Conservation (phyloP, 192 early-diverging fungal species). For the Umbelopsis vinacea region DNA sequence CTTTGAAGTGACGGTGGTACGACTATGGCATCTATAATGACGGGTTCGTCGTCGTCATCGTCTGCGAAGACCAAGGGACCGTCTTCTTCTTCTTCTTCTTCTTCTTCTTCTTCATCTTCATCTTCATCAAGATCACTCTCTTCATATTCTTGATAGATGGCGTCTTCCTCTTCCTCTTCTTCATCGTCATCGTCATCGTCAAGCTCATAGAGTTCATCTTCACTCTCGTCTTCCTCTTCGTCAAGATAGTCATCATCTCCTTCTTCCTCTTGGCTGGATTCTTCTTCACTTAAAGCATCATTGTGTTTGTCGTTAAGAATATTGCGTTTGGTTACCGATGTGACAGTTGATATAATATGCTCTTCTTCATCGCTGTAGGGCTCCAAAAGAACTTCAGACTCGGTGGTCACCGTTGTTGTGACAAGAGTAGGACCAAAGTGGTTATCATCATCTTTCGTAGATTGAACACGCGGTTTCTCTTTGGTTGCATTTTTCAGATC, state of each 20-base stretch:
- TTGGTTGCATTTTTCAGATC: no score
- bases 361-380: background rate
- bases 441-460: no score
- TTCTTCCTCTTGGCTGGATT: background rate
- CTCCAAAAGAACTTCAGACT: constrained; percentile 2
- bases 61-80: background rate
- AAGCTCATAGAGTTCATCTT: background rate
- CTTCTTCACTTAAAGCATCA: constrained; percentile 16
- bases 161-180: background rate
- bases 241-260: background rate
- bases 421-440: no score
- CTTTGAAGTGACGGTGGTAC: constrained; percentile 18
- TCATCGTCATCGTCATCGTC: background rate
- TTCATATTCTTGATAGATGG: background rate
- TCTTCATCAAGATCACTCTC: background rate
- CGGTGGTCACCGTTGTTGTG: background rate
- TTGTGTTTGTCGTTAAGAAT: background rate
- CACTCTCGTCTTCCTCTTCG: background rate
- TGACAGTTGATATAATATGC: background rate
- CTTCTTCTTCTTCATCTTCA: constrained; percentile 7
- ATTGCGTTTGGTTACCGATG: background rate
- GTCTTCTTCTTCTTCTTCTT: background rate
- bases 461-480: no score
- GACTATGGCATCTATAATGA: background rate
- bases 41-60: constrained; percentile 8